Conservation (phyloP, 2,329 filamentous ascomycete genomes). For the Alternaria viburni region DNA sequence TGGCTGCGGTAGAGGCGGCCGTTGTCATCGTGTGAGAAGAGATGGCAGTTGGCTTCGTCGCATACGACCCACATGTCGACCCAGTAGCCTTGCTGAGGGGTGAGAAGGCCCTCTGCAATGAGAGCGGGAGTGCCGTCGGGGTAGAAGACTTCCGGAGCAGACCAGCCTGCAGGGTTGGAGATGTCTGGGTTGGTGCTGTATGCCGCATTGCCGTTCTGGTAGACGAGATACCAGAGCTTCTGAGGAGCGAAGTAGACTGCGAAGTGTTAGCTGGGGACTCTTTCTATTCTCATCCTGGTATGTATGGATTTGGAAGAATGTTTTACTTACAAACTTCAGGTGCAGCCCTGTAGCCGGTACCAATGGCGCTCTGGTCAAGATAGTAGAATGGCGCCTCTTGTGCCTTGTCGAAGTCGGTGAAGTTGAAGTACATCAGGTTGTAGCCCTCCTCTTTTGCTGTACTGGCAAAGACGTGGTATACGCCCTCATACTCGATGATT, state of each 20-base stretch:
- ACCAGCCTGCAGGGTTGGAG: slow-evolving; percentile 50
- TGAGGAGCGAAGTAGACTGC: slow-evolving; percentile 51
- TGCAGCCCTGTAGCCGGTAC: slow-evolving; percentile 50
- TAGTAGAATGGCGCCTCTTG: slow-evolving; percentile 45
- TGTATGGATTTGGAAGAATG: not conserved
- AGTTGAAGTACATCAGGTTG: slow-evolving; percentile 51
- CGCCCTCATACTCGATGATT: slow-evolving; percentile 47
- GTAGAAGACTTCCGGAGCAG: slow-evolving; percentile 48
- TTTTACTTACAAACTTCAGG: slow-evolving; percentile 42
- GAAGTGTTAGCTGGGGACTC: not conserved
- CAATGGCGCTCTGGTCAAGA: slow-evolving; percentile 48
- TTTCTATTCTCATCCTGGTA: not conserved
- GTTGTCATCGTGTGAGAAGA: slow-evolving; percentile 53
- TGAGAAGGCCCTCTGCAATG: slow-evolving; percentile 39
- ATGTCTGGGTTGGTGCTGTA: slow-evolving; percentile 53
- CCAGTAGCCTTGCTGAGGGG: slow-evolving; percentile 46
- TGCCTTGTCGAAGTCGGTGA: slow-evolving; percentile 47
- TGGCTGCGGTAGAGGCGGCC: slow-evolving; percentile 51
- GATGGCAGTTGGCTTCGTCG: slow-evolving; percentile 46
- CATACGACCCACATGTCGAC: slow-evolving; percentile 56
- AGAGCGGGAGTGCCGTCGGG: slow-evolving; percentile 37
- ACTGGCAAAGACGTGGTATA: slow-evolving; percentile 53
- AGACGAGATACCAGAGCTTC: slow-evolving; percentile 53
- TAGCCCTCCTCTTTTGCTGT: slow-evolving; percentile 47
- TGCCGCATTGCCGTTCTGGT: slow-evolving; percentile 52